Evolutionary conservation across 2,329 filamentous ascomycete genomes (phyloP).

Genomic region (Thermomyces lanuginosus): DNA sequence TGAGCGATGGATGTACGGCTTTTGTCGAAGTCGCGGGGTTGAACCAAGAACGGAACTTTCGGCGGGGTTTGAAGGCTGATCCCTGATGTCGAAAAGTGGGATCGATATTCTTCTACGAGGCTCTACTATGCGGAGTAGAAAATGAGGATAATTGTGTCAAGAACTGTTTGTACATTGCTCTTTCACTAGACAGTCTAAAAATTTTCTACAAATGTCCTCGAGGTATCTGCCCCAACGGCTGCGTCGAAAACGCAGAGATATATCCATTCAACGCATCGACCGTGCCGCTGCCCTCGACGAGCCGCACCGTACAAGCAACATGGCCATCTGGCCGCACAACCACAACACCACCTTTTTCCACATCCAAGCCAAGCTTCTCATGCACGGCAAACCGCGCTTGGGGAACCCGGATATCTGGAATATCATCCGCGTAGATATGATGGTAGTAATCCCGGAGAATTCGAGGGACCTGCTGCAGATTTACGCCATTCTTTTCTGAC

Average conservation of each 20-base stretch:
- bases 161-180: too few relatives aligned
- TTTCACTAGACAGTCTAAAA: too few relatives aligned
- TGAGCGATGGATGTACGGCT: not conserved
- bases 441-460: conserved; percentile 60
- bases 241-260: conserved; percentile 57
- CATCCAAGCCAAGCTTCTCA: conserved; percentile 67
- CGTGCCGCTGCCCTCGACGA: conserved; percentile 63
- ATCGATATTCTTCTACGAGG: too few relatives aligned
- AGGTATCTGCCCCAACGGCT: conserved; percentile 25
- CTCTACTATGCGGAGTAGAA: too few relatives aligned
- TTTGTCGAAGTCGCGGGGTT: not conserved
- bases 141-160: too few relatives aligned
- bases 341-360: conserved; percentile 59
- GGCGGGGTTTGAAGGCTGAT: too few relatives aligned
- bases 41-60: too few relatives aligned
- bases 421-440: conserved; percentile 75
- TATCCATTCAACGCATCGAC: conserved; percentile 70
- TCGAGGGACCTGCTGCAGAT: conserved; percentile 56
- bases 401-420: conserved; percentile 53
- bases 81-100: too few relatives aligned
- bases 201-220: conserved; percentile 22
- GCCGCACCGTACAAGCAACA: conserved; percentile 55
- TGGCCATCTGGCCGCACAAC: conserved; percentile 80
- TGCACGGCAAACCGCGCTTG: conserved; percentile 60
- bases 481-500: conserved; percentile 48